phyloP scores from a whole-genome alignment of 306 rosid species.

The Abrus precatorius region DNA sequence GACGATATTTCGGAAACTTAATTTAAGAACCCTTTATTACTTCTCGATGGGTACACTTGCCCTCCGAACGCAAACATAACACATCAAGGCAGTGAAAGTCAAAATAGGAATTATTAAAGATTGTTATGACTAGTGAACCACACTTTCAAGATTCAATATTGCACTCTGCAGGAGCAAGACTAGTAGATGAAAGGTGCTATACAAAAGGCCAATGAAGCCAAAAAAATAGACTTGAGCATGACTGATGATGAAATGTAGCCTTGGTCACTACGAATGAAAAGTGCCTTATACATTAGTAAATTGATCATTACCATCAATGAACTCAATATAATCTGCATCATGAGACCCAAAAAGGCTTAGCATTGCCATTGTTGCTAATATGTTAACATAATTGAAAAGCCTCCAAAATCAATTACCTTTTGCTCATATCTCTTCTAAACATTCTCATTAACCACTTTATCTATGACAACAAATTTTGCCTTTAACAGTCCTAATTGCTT shows the following conservation, averaged over 20 bases:
- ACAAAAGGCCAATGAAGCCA: conserved; percentile 54
- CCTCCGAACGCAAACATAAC: no score
- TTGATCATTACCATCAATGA: conserved; percentile 38
- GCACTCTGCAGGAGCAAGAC: neutral
- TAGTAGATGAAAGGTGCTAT: conserved; percentile 36
- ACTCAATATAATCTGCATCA: conserved; percentile 41
- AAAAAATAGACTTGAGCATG: conserved; percentile 54
- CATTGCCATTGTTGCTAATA: conserved; percentile 66
- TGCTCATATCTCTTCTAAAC: conserved; percentile 57
- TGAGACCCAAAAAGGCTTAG: conserved; percentile 56
- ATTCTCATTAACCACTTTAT: conserved; percentile 62
- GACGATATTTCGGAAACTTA: no score
- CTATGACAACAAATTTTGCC: conserved; percentile 58
- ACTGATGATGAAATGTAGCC: conserved; percentile 60
- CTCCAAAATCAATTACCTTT: conserved; percentile 74
- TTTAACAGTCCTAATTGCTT: conserved; percentile 62
- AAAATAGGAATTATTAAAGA: neutral
- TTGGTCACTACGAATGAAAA: conserved; percentile 65
- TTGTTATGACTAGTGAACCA: neutral
- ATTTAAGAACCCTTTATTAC: no score
- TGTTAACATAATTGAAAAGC: conserved; percentile 55
- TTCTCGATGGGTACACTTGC: no score
- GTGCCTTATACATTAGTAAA: conserved; percentile 62
- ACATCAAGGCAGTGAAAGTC: neutral
- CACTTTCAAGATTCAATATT: neutral